phyloP scores from a whole-genome alignment of 176 grass and related monocot genomes.

The Carex parvula region DNA sequence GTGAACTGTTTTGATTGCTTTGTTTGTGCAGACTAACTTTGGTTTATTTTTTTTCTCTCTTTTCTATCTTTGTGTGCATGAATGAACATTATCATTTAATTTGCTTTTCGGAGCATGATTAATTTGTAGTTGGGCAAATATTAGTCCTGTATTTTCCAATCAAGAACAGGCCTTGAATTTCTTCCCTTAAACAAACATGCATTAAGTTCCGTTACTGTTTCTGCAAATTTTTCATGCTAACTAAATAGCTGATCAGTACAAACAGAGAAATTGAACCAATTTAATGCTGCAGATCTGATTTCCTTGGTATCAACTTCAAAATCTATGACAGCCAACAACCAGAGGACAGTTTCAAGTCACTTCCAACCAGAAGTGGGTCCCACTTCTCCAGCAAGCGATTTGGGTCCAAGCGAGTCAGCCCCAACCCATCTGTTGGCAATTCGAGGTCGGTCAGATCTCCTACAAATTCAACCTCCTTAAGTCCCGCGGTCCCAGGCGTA shows the following conservation, averaged over 20 bases:
- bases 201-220: neutral
- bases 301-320: constrained; percentile 85
- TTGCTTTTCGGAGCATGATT: neutral
- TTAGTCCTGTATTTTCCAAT: neutral
- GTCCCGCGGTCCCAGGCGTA: constrained; percentile 82
- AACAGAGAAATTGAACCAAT: neutral
- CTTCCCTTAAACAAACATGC: neutral
- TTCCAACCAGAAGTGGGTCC: constrained; percentile 39
- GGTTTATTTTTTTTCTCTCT: neutral
- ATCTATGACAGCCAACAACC: constrained; percentile 77
- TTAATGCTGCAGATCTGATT: constrained; percentile 55
- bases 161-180: neutral
- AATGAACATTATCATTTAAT: neutral
- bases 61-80: neutral
- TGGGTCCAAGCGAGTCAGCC: constrained; percentile 74
- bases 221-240: neutral
- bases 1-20: neutral
- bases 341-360: constrained; percentile 56
- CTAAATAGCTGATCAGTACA: neutral
- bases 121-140: neutral
- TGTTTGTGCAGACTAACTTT: neutral
- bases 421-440: constrained; percentile 65
- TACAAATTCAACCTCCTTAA: constrained; percentile 94
- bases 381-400: constrained; percentile 51
- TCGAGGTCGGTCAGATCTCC: constrained; percentile 68